phyloP scores from a whole-genome alignment of 1,284 basidiomycete genomes.

The Cutaneotrichosporon sp. region DNA sequence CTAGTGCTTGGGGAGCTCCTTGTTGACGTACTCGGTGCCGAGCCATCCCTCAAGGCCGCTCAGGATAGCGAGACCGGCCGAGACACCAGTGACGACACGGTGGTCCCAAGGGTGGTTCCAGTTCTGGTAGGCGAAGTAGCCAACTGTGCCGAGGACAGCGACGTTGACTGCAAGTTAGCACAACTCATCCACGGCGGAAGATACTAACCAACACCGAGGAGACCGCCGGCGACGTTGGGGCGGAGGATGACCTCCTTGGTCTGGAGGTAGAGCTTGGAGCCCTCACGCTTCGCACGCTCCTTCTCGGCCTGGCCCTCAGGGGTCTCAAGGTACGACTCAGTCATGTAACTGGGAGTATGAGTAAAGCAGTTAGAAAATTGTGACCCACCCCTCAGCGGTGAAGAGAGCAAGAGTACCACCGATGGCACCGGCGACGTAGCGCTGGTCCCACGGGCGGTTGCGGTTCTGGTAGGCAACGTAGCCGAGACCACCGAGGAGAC shows the following conservation, averaged over 20 bases:
- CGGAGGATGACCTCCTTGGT: conserved; percentile 62
- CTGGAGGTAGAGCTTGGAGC: conserved; percentile 58
- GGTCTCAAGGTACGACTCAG: conserved; percentile 61
- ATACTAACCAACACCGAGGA: conserved; percentile 62
- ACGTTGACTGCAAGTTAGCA: conserved; percentile 56
- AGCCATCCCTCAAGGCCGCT: conserved; percentile 65
- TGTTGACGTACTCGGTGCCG: conserved; percentile 39
- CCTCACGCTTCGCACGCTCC: conserved; percentile 58
- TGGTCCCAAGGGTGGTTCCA: conserved; percentile 71
- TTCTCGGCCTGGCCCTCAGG: conserved; percentile 58
- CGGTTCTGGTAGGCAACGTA: conserved; percentile 65
- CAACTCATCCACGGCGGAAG: too few relatives aligned
- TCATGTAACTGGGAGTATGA: conserved; percentile 51
- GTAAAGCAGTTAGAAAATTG: neutral
- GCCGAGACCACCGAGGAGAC: conserved; percentile 59
- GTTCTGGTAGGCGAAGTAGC: conserved; percentile 63
- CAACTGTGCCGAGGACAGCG: conserved; percentile 61
- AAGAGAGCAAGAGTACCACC: conserved; percentile 58
- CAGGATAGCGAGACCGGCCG: conserved; percentile 61
- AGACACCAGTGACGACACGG: conserved; percentile 59
- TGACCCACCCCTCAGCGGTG: conserved; percentile 54
- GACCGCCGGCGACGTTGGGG: conserved; percentile 63
- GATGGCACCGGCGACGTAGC: conserved; percentile 55
- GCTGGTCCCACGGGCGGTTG: conserved; percentile 58
- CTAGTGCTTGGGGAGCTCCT: conserved; percentile 32